Conservation (phyloP, 176 grass and related monocot genomes). For the Sorghum bicolor region Sorghum_bicolor_NCBIv3 NC_012871.2:67307501-67308000, state of each 20-base stretch:
- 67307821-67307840: not conserved
- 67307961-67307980: too few relatives aligned
- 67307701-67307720: not conserved
- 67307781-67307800: not conserved
- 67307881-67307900: not conserved
- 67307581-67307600: constrained; percentile 13
- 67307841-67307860: constrained; percentile 2
- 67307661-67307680: not conserved
- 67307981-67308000: too few relatives aligned
- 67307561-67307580: not conserved
- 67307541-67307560: constrained; percentile 15
- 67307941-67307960: not conserved
- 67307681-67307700: not conserved
- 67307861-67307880: not conserved
- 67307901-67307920: not conserved
- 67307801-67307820: not conserved
- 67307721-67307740: not conserved
- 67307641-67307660: not conserved
- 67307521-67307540: not conserved
- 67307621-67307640: accelerated
- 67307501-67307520: not conserved
- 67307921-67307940: not conserved
- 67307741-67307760: not conserved
- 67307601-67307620: not conserved
- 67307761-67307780: not conserved